A percentile compares a stretch with the other conserved stretches of the same genome.
phyloP scores from a whole-genome alignment of 2,329 filamentous ascomycete species.

The Didymosphaeria variabile region DNA sequence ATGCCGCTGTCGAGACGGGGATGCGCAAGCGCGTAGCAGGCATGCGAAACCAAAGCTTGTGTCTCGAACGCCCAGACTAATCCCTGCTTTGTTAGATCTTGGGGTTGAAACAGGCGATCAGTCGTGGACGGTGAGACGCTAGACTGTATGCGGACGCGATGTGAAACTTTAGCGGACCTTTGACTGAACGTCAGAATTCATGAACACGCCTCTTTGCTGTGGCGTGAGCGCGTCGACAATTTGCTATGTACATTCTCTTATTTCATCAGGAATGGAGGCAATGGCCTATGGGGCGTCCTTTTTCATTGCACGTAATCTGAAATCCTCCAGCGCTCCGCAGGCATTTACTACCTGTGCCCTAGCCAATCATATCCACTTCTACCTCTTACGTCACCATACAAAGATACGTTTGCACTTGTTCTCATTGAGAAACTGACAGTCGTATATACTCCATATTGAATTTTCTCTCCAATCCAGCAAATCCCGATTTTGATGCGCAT shows the following conservation, averaged over 20 bases:
- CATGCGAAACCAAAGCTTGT: constrained; percentile 17
- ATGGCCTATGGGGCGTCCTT: too few relatives aligned
- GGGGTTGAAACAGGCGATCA: constrained; percentile 41
- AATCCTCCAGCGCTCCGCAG: too few relatives aligned
- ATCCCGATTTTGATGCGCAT: too few relatives aligned
- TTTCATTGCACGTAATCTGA: too few relatives aligned
- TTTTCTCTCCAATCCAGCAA: too few relatives aligned
- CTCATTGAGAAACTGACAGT: too few relatives aligned
- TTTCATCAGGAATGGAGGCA: too few relatives aligned
- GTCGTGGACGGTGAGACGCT: constrained; percentile 44
- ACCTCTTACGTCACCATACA: too few relatives aligned
- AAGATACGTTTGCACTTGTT: too few relatives aligned
- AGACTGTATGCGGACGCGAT: constrained; percentile 26
- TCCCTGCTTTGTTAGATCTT: constrained; percentile 30
- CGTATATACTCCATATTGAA: too few relatives aligned
- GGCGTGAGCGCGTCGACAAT: background rate
- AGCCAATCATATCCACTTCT: too few relatives aligned
- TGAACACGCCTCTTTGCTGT: background rate
- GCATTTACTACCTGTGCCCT: too few relatives aligned
- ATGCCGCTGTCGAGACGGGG: constrained; percentile 22
- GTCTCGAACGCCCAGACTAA: constrained; percentile 27
- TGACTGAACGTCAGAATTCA: background rate
- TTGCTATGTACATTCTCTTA: background rate
- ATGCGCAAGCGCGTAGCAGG: constrained; percentile 24
- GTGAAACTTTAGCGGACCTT: constrained; percentile 27